Conservation (phyloP, 2,329 filamentous ascomycete species). For the Pezicula neosporulosa region DNA sequence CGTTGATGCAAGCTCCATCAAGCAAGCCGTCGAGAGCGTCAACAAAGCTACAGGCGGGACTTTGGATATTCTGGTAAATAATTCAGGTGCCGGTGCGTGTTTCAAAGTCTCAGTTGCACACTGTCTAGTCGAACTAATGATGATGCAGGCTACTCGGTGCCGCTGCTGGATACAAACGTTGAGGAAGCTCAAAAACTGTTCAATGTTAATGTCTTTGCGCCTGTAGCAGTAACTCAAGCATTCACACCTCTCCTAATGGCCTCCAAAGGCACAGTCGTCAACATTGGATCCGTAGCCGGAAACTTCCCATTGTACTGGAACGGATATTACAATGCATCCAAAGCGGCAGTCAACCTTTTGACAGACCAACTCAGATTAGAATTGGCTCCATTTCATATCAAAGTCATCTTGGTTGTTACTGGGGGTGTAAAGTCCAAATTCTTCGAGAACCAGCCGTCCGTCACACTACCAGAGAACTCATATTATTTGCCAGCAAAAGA, state of each 20-base stretch:
- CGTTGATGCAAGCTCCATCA: conserved; percentile 29
- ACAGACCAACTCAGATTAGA: conserved; percentile 16
- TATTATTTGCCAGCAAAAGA: conserved; percentile 15
- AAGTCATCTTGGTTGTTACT: conserved; percentile 16
- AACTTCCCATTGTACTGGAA: conserved; percentile 10
- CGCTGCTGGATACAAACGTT: conserved; percentile 29
- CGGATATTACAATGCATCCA: conserved; percentile 21
- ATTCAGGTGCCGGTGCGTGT: conserved; percentile 31
- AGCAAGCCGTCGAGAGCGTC: conserved; percentile 25
- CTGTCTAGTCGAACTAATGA: too few relatives aligned
- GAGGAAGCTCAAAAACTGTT: conserved; percentile 24
- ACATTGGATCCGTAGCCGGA: conserved; percentile 34
- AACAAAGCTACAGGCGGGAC: conserved; percentile 28
- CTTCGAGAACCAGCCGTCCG: conserved; percentile 14
- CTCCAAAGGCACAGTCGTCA: conserved; percentile 38
- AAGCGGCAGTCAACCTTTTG: conserved; percentile 16
- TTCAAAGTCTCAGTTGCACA: not conserved
- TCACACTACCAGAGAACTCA: conserved; percentile 12
- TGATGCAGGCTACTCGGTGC: conserved; percentile 18
- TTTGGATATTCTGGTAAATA: conserved; percentile 42
- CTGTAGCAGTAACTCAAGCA: conserved; percentile 27
- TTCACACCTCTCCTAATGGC: conserved; percentile 24
- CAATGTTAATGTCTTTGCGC: conserved; percentile 29
- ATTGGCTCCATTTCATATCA: conserved; percentile 16
- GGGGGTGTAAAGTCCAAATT: conserved; percentile 17